Evolutionary conservation across 371 early-diverging fungal species (phyloP).

Genomic region (Mucor irregularis): DNA sequence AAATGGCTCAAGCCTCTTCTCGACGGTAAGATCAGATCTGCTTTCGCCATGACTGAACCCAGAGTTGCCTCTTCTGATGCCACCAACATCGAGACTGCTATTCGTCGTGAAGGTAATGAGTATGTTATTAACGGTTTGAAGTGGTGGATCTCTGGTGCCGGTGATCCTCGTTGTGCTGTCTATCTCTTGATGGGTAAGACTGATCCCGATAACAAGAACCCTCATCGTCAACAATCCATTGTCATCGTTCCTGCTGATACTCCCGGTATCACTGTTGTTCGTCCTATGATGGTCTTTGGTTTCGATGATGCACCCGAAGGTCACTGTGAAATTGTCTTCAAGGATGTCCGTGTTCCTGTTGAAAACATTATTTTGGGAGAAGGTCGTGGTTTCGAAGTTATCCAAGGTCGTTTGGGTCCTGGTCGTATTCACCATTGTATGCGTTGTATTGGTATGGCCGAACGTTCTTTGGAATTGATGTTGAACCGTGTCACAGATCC

Average conservation of each 20-base stretch:
- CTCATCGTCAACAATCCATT: slow-evolving; percentile 87
- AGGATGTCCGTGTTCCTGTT: slow-evolving; percentile 85
- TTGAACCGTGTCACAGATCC: slow-evolving; percentile 84
- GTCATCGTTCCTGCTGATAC: slow-evolving; percentile 89
- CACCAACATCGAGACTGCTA: slow-evolving; percentile 88
- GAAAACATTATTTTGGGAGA: slow-evolving; percentile 91
- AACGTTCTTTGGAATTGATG: slow-evolving; percentile 87
- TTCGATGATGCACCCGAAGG: slow-evolving; percentile 96
- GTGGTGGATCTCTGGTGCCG: slow-evolving; percentile 97
- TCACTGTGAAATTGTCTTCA: slow-evolving; percentile 91
- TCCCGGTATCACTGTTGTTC: slow-evolving; percentile 82
- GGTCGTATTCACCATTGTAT: slow-evolving; percentile 84
- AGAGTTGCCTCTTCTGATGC: slow-evolving; percentile 95
- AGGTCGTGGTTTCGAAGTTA: slow-evolving; percentile 96
- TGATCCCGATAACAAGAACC: slow-evolving; percentile 66
- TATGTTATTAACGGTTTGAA: slow-evolving; percentile 93
- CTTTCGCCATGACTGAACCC: slow-evolving; percentile 98
- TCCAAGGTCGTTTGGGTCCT: slow-evolving; percentile 95
- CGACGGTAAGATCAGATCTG: slow-evolving; percentile 90
- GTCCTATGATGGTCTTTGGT: slow-evolving; percentile 90
- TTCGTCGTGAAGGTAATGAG: slow-evolving; percentile 65
- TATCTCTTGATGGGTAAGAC: slow-evolving; percentile 86
- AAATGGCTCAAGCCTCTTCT: slow-evolving; percentile 86
- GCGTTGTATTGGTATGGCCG: slow-evolving; percentile 94
- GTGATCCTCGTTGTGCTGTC: slow-evolving; percentile 89